Evolutionary conservation across 2,329 filamentous ascomycete genomes (phyloP).

Genomic region (Colletotrichum theobromicola): DNA sequence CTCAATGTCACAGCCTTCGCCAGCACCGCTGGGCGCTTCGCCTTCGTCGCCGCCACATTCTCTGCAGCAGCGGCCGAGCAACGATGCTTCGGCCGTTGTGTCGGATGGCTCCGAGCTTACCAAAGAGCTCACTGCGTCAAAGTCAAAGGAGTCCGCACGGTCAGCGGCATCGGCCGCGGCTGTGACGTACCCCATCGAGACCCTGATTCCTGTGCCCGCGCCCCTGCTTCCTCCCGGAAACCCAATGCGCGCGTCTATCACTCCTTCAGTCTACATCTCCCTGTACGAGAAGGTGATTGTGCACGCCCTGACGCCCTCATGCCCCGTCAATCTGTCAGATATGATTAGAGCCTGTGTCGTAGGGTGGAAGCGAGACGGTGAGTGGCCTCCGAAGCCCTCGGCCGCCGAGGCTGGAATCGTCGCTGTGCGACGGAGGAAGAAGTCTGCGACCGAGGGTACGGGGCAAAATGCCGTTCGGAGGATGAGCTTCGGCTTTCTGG

Average conservation of each 20-base stretch:
- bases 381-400: conserved; percentile 79
- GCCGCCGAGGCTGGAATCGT: conserved; percentile 48
- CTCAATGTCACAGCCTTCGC: conserved; percentile 46
- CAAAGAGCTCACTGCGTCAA: conserved; percentile 37
- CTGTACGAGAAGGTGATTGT: conserved; percentile 91
- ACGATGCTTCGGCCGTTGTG: conserved; percentile 39
- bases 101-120: conserved; percentile 49
- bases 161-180: conserved; percentile 25
- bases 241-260: conserved; percentile 79
- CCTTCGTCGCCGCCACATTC: conserved; percentile 22
- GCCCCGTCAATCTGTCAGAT: conserved; percentile 86
- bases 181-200: conserved; percentile 56
- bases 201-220: conserved; percentile 73
- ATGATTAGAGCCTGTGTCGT: conserved; percentile 82
- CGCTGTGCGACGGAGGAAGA: conserved; percentile 46
- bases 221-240: conserved; percentile 77
- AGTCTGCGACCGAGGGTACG: conserved; percentile 24
- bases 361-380: conserved; percentile 91
- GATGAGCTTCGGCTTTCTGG: conserved; percentile 53
- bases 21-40: conserved; percentile 27
- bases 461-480: conserved; percentile 39
- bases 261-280: conserved; percentile 73
- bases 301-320: conserved; percentile 79
- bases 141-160: conserved; percentile 37
- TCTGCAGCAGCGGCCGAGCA: conserved; percentile 24